Percentiles rank a stretch among this genome's conserved stretches.
Conservation (phyloP, 2,329 filamentous ascomycete genomes). For the Dothiorella sarmentorum region DNA sequence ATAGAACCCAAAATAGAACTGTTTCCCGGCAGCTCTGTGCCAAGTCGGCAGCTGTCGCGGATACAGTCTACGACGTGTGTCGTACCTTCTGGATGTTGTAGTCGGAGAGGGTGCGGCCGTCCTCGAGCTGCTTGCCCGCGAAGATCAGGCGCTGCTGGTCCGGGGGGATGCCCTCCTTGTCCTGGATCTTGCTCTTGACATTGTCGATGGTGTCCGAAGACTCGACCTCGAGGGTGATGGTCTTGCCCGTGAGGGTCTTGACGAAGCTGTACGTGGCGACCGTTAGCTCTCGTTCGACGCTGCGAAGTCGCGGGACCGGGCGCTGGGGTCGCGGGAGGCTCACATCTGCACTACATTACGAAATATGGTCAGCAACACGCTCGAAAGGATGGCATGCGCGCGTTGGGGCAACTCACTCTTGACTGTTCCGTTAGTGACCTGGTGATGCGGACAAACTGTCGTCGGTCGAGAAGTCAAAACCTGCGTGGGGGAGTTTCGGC, state of each 20-base stretch:
- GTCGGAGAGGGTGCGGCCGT: conserved; percentile 92
- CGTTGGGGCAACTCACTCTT: conserved; percentile 10
- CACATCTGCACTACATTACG: conserved; percentile 79
- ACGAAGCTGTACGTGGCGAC: conserved; percentile 70
- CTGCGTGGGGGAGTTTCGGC: conserved; percentile 18
- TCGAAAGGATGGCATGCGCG: conserved; percentile 1
- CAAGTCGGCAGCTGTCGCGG: no score
- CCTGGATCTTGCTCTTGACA: conserved; percentile 99
- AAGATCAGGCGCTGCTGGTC: conserved; percentile 99
- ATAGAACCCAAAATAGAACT: no score
- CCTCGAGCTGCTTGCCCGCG: conserved; percentile 98
- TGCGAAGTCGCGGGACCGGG: conserved; percentile 19
- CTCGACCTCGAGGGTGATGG: conserved; percentile 99
- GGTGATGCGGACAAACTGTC: conserved; percentile 18
- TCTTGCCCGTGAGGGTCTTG: conserved; percentile 99
- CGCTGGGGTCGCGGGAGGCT: conserved; percentile 41
- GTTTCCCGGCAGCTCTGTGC: no score
- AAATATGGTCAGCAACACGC: conserved; percentile 23
- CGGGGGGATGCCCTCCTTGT: conserved; percentile 98
- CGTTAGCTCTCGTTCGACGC: conserved; percentile 23
- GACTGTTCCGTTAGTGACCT: conserved; percentile 19
- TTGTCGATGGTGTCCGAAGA: conserved; percentile 99
- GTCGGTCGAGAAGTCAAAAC: conserved; percentile 16
- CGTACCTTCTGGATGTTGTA: conserved; percentile 99
- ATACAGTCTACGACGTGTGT: no score